Conservation (phyloP, 768 basidiomycete species). For the Termitomyces sp. region DNA sequence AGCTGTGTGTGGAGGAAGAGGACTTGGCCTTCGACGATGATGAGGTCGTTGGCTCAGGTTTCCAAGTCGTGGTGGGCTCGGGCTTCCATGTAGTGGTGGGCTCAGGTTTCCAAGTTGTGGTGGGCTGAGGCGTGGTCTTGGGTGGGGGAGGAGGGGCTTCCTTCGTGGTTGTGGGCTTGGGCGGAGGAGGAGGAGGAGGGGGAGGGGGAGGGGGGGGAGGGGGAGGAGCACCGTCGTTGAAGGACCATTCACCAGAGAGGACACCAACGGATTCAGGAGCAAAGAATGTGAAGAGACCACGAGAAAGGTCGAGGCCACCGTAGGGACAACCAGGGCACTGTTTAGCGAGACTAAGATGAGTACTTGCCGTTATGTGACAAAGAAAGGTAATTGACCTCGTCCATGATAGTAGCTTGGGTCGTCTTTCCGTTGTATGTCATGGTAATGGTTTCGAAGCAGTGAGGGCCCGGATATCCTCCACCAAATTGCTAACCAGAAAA, state of each 20-base stretch:
- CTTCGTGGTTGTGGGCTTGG: slow-evolving; percentile 17
- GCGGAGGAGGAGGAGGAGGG: slow-evolving; percentile 17
- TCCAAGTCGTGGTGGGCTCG: slow-evolving; percentile 12
- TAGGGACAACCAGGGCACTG: slow-evolving; percentile 63
- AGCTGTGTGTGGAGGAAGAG: slow-evolving; percentile 20
- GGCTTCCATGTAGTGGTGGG: slow-evolving; percentile 17
- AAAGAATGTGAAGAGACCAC: slow-evolving; percentile 54
- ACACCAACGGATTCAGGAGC: slow-evolving; percentile 38
- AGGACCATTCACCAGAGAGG: slow-evolving; percentile 49
- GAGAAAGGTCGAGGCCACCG: slow-evolving; percentile 56
- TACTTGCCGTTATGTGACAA: not conserved
- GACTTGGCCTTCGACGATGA: slow-evolving; percentile 9
- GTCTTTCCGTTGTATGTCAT: slow-evolving; percentile 62
- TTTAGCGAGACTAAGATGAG: slow-evolving; percentile 7
- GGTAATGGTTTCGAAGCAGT: slow-evolving; percentile 60
- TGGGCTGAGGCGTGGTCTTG: slow-evolving; percentile 13
- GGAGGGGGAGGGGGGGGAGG: slow-evolving; percentile 15
- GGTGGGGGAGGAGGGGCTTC: slow-evolving; percentile 14
- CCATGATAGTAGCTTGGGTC: slow-evolving; percentile 54
- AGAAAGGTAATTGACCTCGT: slow-evolving; percentile 39
- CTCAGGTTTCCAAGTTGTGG: slow-evolving; percentile 14
- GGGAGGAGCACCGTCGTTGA: slow-evolving; percentile 24
- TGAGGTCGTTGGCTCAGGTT: slow-evolving; percentile 14
- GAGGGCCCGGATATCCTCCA: slow-evolving; percentile 55
- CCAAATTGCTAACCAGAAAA: slow-evolving; percentile 46